Conservation (phyloP, 2,329 filamentous ascomycete species). For the Neofusicoccum umdonicola region DNA sequence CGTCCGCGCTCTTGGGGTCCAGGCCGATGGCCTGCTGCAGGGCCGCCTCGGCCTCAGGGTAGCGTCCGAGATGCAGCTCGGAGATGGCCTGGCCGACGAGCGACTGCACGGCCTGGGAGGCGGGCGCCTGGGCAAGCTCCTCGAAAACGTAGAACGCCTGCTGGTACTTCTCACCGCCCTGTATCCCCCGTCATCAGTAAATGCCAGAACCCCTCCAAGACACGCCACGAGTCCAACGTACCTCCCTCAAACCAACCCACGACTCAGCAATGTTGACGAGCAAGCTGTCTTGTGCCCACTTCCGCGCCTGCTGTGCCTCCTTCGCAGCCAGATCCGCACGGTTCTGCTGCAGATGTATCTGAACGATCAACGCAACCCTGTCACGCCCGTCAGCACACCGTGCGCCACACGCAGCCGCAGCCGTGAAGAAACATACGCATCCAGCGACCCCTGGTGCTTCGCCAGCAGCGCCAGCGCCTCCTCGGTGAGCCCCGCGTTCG, state of each 20-base stretch:
- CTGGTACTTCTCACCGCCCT: constrained; percentile 95
- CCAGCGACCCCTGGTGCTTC: constrained; percentile 78
- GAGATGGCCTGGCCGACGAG: constrained; percentile 86
- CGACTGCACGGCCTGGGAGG: constrained; percentile 71
- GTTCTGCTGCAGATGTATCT: constrained; percentile 91
- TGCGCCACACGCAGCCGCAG: background rate
- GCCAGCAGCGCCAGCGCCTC: constrained; percentile 76
- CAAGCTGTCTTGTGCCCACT: constrained; percentile 93
- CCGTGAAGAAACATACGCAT: constrained; percentile 59
- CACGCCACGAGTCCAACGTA: constrained; percentile 43
- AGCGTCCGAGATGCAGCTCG: constrained; percentile 83
- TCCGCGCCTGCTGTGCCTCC: constrained; percentile 77
- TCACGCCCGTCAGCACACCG: background rate
- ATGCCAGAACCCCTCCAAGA: no score
- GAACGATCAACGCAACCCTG: constrained; percentile 81
- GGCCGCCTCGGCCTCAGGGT: constrained; percentile 85
- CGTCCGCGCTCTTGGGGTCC: constrained; percentile 68
- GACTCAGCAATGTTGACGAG: constrained; percentile 93
- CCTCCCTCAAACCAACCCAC: constrained; percentile 87
- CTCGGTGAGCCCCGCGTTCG: constrained; percentile 76
- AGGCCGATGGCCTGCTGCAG: constrained; percentile 76
- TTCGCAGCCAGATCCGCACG: constrained; percentile 86
- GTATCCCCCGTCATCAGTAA: background rate
- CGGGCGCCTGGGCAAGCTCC: constrained; percentile 84
- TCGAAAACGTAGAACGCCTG: constrained; percentile 97